Percentiles rank a stretch among this genome's conserved stretches.
phyloP scores from a whole-genome alignment of 495 filamentous ascomycete species.

The Daldinia loculata region DNA sequence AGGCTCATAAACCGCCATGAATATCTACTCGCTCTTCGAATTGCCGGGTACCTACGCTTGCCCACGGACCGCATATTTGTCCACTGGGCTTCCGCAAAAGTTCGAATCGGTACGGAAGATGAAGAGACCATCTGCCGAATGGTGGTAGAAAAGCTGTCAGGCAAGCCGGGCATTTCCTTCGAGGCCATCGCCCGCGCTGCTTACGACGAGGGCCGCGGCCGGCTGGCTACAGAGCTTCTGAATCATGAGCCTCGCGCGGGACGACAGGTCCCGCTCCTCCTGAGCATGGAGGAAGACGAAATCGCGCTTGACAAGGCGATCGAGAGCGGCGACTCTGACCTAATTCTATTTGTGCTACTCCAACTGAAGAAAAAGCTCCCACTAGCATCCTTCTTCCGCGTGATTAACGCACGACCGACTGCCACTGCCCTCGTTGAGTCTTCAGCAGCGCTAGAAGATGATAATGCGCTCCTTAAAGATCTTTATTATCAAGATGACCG shows the following conservation, averaged over 20 bases:
- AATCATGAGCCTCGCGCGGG: conserved; percentile 94
- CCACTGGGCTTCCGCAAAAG: conserved; percentile 96
- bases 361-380: conserved; percentile 91
- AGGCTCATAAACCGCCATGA: conserved; percentile 88
- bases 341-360: conserved; percentile 88
- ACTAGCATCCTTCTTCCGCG: conserved; percentile 89
- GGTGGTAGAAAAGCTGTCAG: conserved; percentile 85
- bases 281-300: conserved; percentile 95
- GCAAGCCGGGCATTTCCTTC: conserved; percentile 92
- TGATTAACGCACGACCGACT: conserved; percentile 84
- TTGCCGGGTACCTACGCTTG: conserved; percentile 88
- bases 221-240: conserved; percentile 86
- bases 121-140: conserved; percentile 88
- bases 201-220: conserved; percentile 89
- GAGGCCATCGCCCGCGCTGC: conserved; percentile 93
- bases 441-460: conserved; percentile 71
- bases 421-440: conserved; percentile 91
- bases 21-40: conserved; percentile 86
- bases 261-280: conserved; percentile 91
- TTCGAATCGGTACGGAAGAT: conserved; percentile 81
- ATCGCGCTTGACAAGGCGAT: conserved; percentile 97
- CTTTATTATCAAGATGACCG: conserved; percentile 98
- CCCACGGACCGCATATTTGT: conserved; percentile 92
- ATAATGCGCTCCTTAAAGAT: conserved; percentile 88
- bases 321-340: conserved; percentile 92